Base-by-base conservation (phyloP, 805 yeast genomes). In the Ascoidea tarda region DNA sequence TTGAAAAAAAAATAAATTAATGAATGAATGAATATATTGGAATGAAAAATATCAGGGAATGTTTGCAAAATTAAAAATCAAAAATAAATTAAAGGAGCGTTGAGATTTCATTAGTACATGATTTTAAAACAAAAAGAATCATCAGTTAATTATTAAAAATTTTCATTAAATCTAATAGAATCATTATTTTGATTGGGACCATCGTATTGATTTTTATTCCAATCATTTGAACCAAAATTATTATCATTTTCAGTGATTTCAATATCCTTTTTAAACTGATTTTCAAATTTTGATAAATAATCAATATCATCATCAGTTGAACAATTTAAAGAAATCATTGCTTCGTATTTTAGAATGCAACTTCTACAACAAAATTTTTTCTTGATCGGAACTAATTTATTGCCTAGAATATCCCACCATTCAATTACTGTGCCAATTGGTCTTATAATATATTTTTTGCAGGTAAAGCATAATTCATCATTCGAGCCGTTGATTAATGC, bases 341-440 rank as follows among this genome's bases (percentile, higher is more conserved):
- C 46, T 6, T 48, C 16, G 45, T 46, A 56, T 33, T 38, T 16
- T n/a, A 49, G 46, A 6, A 53, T 46, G 46, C 58, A 56, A 28
- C 49, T 46, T 14, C 46, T 44, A 42, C 55, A 49, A 46, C 58
- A 56, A 46, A 56, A 56, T 45, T 54, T 50, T 33, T 56, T 56
- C n/a, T 48, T 21, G 12, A 56, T 47, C 6, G 58, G 57, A 4
- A 56, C 50, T 6, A 50, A 33, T 32, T 44, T 49, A 8, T 33
- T 33, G 5, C 50, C 56, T 8, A 47, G 51, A 16, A 56, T 46
- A 48, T 56, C 58, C 31, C 52, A 53, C 31, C 46, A 56, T 50
- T 56, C 58, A 8, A 56, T 32, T 6, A 52, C 51, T 12, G 49
- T 33, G 10, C 52, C 57, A 10, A 46, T 48, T 5, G 52, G 47